These are phyloP conservation scores for Ogataea methylovora DNA, from an alignment of 805 yeast species.

Conservation along the genomic window DNA sequence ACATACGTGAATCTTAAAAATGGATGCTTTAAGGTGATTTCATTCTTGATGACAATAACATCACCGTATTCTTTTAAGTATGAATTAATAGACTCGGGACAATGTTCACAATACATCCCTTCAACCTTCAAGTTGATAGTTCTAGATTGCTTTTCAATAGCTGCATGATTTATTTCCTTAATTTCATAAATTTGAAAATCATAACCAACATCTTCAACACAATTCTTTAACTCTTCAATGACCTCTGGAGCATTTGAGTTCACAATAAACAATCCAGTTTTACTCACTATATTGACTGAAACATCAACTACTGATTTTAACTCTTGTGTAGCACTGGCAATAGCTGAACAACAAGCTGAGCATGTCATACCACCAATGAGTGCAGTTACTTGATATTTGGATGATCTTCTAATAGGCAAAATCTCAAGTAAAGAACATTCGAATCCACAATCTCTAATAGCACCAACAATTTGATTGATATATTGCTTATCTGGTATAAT, in stretches of 20 bases:
- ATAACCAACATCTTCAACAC: constrained; percentile 62
- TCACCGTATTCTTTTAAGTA: constrained; percentile 47
- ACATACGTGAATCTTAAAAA: constrained; percentile 56
- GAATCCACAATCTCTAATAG: constrained; percentile 38
- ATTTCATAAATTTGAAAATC: constrained; percentile 43
- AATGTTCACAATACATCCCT: constrained; percentile 67
- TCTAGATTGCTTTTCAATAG: constrained; percentile 43
- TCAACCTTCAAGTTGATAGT: constrained; percentile 46
- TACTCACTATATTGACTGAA: constrained; percentile 50
- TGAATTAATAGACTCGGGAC: constrained; percentile 50
- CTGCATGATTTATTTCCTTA: constrained; percentile 37
- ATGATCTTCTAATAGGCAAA: constrained; percentile 45
- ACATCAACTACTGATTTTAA: constrained; percentile 46
- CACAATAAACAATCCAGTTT: constrained; percentile 55
- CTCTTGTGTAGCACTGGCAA: constrained; percentile 36
- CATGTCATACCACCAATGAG: constrained; percentile 71
- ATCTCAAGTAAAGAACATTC: constrained; percentile 49
- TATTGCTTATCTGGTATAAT: constrained; percentile 44
- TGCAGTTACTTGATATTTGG: constrained; percentile 46
- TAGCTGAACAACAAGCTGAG: constrained; percentile 56
- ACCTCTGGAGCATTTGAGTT: constrained; percentile 30
- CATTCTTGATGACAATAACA: constrained; percentile 47
- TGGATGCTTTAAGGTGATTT: constrained; percentile 48
- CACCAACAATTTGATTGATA: constrained; percentile 40
- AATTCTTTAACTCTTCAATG: constrained; percentile 34